phyloP scores from a whole-genome alignment of 495 filamentous ascomycete genomes.

The Xylaria bambusicola region DNA sequence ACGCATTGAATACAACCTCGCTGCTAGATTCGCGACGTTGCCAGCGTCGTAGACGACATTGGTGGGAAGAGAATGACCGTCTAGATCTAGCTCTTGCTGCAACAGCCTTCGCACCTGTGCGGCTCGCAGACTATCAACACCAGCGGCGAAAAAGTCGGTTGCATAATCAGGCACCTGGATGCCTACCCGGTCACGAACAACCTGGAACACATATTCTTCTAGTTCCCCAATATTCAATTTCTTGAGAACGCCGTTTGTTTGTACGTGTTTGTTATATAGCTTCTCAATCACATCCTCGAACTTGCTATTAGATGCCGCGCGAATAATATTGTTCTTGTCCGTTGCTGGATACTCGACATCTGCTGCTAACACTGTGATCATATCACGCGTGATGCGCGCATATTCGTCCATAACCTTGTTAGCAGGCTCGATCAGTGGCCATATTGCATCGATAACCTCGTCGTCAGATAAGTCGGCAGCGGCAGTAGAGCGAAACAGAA shows the following conservation, averaged over 20 bases:
- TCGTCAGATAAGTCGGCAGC: constrained; percentile 38
- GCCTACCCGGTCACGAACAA: constrained; percentile 44
- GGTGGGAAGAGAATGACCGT: constrained; percentile 33
- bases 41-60: constrained; percentile 58
- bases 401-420: constrained; percentile 53
- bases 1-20: constrained; percentile 46
- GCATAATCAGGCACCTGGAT: constrained; percentile 41
- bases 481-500: constrained; percentile 46
- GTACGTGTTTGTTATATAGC: constrained; percentile 45
- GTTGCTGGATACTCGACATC: constrained; percentile 50
- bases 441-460: constrained; percentile 49
- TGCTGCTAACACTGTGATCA: constrained; percentile 49
- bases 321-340: constrained; percentile 60
- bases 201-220: constrained; percentile 43
- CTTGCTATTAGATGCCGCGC: constrained; percentile 51
- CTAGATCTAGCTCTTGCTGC: constrained; percentile 46
- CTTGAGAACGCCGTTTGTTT: constrained; percentile 23
- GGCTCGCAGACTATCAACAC: constrained; percentile 63
- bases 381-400: constrained; percentile 57
- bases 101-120: constrained; percentile 58
- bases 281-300: constrained; percentile 52
- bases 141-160: constrained; percentile 56
- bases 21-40: constrained; percentile 48
- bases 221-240: constrained; percentile 43
- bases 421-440: constrained; percentile 50